phyloP scores from a whole-genome alignment of 2,329 filamentous ascomycete species.

The Didymella sp. region DNA sequence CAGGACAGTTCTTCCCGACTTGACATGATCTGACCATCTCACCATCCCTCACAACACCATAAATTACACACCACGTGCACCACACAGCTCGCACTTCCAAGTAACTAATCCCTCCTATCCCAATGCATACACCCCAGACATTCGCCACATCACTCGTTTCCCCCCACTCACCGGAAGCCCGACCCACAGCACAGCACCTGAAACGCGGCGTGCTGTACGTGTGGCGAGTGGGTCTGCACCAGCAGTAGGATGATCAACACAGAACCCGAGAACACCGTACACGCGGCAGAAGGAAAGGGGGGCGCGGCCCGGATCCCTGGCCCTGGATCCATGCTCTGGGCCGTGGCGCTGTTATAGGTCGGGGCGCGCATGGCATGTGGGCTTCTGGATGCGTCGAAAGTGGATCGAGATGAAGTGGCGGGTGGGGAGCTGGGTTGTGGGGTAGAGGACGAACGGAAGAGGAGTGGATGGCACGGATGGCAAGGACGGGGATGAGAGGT shows the following conservation, averaged over 20 bases:
- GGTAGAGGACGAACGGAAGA: neutral
- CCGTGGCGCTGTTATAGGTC: neutral
- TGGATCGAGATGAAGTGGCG: conserved; percentile 7
- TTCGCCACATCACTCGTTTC: neutral
- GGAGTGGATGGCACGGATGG: neutral
- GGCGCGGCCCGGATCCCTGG: conserved; percentile 7
- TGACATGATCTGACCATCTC: too few relatives aligned
- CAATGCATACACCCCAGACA: neutral
- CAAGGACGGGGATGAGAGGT: neutral
- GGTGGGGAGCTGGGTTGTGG: neutral
- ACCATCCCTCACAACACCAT: too few relatives aligned
- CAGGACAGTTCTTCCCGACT: too few relatives aligned
- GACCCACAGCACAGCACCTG: neutral
- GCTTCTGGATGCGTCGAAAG: conserved; percentile 1
- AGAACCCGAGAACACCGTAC: neutral
- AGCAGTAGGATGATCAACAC: neutral
- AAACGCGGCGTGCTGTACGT: neutral
- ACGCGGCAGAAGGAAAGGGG: neutral
- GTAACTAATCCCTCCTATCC: too few relatives aligned
- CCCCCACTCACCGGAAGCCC: conserved; percentile 10
- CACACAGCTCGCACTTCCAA: neutral
- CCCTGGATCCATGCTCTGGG: neutral
- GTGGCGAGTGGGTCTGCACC: neutral
- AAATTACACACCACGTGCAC: too few relatives aligned
- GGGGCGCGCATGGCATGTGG: neutral